These are phyloP conservation scores for Chrysanthemum makinoi DNA, from an alignment of 129 eudicot species.

Conservation along the genomic window DNA sequence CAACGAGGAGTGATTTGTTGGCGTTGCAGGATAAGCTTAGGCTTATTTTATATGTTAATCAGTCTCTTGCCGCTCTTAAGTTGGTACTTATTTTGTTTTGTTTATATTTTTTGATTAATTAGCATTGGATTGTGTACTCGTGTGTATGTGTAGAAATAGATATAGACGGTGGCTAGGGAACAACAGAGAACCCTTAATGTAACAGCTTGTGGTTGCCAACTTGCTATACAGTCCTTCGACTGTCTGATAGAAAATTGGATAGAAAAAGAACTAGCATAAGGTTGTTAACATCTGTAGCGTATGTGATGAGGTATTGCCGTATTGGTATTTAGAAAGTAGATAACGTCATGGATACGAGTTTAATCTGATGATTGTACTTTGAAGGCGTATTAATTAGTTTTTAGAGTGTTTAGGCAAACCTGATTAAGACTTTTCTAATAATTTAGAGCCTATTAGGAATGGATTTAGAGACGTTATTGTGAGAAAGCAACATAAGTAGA, in stretches of 20 bases:
- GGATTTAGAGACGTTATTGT: not conserved
- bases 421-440: not conserved
- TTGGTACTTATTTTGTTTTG: constrained; percentile 48
- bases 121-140: not conserved
- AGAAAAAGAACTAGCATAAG: too few species aligned
- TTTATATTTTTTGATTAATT: not conserved
- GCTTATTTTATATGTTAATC: constrained; percentile 76
- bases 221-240: too few species aligned
- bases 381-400: not conserved
- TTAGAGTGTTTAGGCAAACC: too few species aligned
- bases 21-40: constrained; percentile 68
- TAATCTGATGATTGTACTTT: not conserved
- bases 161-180: constrained; percentile 11
- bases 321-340: not conserved
- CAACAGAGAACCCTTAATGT: not conserved
- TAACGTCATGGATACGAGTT: not conserved
- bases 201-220: constrained; percentile 16
- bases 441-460: too few species aligned
- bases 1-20: constrained; percentile 52
- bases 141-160: not conserved
- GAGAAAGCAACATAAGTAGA: constrained; percentile 4
- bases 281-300: too few species aligned
- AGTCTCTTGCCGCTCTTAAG: constrained; percentile 84
- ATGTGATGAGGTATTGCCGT: too few species aligned
- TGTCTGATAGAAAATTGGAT: too few species aligned